Percentiles rank a stretch among this genome's conserved stretches.
Conservation (phyloP, 345 rosid genomes). For the Sapria himalayana region DNA sequence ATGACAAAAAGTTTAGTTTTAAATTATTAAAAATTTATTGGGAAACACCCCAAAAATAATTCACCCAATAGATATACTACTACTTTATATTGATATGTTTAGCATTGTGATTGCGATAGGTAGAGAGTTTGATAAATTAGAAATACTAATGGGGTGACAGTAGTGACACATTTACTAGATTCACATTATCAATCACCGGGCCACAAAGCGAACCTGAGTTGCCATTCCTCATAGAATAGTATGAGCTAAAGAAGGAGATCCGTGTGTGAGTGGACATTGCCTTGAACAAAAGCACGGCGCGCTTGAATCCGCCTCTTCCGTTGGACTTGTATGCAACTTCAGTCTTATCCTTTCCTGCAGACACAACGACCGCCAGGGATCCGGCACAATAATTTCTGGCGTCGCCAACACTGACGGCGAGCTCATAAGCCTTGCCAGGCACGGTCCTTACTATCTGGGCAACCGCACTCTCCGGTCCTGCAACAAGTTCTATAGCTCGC, state of each 20-base stretch:
- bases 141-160: no score
- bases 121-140: no score
- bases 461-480: constrained; percentile 60
- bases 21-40: no score
- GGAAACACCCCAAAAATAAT: no score
- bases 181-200: constrained; percentile 52
- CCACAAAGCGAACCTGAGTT: constrained; percentile 62
- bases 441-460: constrained; percentile 33
- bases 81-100: no score
- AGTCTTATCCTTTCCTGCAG: constrained; percentile 22
- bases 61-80: no score
- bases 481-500: constrained; percentile 45
- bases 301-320: constrained; percentile 44
- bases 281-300: constrained; percentile 22
- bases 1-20: no score
- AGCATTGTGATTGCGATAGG: no score
- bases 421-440: constrained; percentile 21
- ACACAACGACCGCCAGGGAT: constrained; percentile 43
- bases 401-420: constrained; percentile 40
- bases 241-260: constrained; percentile 44
- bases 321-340: constrained; percentile 29
- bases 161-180: constrained; percentile 22
- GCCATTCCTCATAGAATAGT: constrained; percentile 37
- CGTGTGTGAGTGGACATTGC: constrained; percentile 31
- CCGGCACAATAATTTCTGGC: constrained; percentile 41